A percentile compares a stretch with the other conserved stretches of the same genome.
Conservation (phyloP, 306 rosid genomes). For the Vigna hirtella region DNA sequence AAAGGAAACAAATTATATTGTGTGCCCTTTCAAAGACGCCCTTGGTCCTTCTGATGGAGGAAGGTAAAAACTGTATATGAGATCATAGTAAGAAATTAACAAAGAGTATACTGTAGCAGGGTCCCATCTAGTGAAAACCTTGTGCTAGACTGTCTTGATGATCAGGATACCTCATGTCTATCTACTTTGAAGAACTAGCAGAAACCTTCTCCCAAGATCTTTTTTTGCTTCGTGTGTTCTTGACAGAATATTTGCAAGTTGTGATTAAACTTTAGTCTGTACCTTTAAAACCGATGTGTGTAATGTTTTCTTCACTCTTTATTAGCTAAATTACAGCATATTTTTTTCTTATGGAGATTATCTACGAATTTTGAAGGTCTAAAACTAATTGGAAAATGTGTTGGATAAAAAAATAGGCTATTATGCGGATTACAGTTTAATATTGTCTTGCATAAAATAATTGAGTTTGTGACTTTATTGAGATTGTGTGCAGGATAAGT, state of each 20-base stretch:
- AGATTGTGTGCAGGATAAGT: slow-evolving; percentile 48
- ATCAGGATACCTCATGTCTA: slow-evolving; percentile 1
- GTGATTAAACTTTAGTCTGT: neutral
- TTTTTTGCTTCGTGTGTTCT: neutral
- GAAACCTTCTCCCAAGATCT: neutral
- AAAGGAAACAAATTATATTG: slow-evolving; percentile 30
- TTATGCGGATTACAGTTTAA: slow-evolving; percentile 1
- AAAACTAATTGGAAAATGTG: slow-evolving; percentile 4
- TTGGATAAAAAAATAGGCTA: slow-evolving; percentile 19
- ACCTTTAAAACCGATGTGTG: neutral
- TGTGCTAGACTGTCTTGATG: slow-evolving; percentile 17
- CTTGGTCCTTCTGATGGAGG: slow-evolving; percentile 16
- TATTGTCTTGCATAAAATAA: slow-evolving; percentile 17
- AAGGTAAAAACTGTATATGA: neutral
- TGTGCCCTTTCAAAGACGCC: slow-evolving; percentile 4
- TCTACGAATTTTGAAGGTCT: slow-evolving; percentile 7
- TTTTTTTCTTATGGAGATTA: neutral
- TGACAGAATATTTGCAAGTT: neutral
- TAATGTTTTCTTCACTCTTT: neutral
- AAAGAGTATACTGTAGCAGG: slow-evolving; percentile 27
- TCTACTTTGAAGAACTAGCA: slow-evolving; percentile 11
- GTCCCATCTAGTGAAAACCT: neutral
- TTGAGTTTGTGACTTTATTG: slow-evolving; percentile 30
- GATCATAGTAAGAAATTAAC: neutral
- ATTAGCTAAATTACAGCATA: neutral